A percentile compares a stretch with the other conserved stretches of the same genome.
Evolutionary conservation across 352 stramenopile species (phyloP).

Genomic region (Globisporangium emineosum): DNA sequence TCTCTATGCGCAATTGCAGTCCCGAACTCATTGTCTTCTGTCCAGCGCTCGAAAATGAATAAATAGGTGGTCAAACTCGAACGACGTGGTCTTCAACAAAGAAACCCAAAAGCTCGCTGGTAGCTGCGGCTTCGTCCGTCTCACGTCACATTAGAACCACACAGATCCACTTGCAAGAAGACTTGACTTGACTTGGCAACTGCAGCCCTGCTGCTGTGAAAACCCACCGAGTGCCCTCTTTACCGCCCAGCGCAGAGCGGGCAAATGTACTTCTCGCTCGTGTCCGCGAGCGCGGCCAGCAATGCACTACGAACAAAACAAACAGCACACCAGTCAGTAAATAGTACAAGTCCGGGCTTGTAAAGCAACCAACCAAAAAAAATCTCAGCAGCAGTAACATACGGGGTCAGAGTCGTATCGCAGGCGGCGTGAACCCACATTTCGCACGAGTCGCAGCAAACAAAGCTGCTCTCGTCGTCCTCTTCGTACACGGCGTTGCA

Average conservation of each 20-base stretch:
- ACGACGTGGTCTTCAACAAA: background rate
- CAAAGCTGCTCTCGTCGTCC: conserved; percentile 80
- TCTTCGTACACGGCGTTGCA: conserved; percentile 86
- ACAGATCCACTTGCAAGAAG: background rate
- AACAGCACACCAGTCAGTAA: conserved; percentile 12
- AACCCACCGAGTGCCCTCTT: background rate
- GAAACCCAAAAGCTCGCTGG: background rate
- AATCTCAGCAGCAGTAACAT: conserved; percentile 27
- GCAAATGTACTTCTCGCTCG: conserved; percentile 86
- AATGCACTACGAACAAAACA: conserved; percentile 28
- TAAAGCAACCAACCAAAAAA: background rate
- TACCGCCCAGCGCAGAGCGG: conserved; percentile 61
- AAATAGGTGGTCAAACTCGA: conserved; percentile 14
- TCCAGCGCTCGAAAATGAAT: conserved; percentile 9
- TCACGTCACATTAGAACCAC: background rate
- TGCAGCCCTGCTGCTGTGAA: background rate
- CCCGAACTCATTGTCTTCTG: background rate
- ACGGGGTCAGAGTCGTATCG: conserved; percentile 64
- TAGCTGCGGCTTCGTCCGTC: background rate
- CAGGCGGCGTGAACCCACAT: conserved; percentile 84
- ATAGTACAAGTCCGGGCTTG: background rate
- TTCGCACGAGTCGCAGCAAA: conserved; percentile 88
- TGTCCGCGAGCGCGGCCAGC: conserved; percentile 58
- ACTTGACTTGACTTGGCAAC: background rate
- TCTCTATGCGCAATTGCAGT: conserved; percentile 5